Conservation (phyloP, 2,329 filamentous ascomycete genomes). For the Fragosphaeria purpurea region DNA sequence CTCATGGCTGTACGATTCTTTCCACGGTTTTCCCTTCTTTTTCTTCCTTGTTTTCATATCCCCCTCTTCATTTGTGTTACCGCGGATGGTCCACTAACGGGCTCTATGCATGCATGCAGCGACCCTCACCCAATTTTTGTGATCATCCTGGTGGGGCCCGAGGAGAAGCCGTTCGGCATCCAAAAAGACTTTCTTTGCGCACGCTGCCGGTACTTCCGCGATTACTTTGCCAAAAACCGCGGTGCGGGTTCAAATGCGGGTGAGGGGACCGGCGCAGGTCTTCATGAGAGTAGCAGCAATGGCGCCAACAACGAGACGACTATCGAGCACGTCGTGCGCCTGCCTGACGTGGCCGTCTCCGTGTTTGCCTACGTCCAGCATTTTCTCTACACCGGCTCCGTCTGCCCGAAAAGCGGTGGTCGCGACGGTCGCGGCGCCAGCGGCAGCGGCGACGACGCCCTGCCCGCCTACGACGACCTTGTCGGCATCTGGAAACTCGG, state of each 20-base stretch:
- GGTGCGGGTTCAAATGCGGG: background rate
- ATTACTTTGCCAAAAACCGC: constrained; percentile 27
- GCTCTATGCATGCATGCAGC: constrained; percentile 19
- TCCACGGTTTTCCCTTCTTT: background rate
- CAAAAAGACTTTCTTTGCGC: constrained; percentile 49
- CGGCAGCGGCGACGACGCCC: constrained; percentile 21
- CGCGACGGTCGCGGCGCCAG: background rate
- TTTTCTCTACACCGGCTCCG: constrained; percentile 41
- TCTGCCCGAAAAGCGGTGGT: constrained; percentile 24
- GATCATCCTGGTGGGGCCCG: constrained; percentile 41
- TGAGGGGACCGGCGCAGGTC: background rate
- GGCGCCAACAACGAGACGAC: constrained; percentile 22
- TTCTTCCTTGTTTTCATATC: too few species aligned
- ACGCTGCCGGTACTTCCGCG: constrained; percentile 38
- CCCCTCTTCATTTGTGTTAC: too few species aligned
- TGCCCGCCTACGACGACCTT: constrained; percentile 44
- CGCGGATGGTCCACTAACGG: too few species aligned
- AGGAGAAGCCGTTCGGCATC: constrained; percentile 45
- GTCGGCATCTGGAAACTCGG: constrained; percentile 49
- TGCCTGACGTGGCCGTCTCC: constrained; percentile 37
- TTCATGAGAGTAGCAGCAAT: background rate
- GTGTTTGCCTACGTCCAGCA: constrained; percentile 47
- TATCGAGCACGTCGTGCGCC: constrained; percentile 40
- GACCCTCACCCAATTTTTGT: constrained; percentile 47
- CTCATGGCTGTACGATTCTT: too few species aligned